A percentile compares a stretch with the other conserved stretches of the same genome.
phyloP scores from a whole-genome alignment of 768 basidiomycete species.

The Tricholoma sp. region DNA sequence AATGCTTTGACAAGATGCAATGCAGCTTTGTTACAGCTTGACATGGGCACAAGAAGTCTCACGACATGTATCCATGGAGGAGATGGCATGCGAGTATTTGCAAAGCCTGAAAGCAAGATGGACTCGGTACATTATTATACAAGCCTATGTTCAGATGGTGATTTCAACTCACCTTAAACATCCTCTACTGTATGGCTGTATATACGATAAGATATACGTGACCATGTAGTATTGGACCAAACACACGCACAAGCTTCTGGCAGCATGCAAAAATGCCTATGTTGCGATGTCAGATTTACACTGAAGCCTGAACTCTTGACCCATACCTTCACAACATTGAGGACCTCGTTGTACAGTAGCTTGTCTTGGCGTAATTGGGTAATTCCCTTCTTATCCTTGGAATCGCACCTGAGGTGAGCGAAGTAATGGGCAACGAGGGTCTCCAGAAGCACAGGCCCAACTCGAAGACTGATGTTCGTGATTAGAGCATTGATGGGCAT shows the following conservation, averaged over 20 bases:
- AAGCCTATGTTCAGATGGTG: background rate
- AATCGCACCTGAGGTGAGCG: slow-evolving; percentile 49
- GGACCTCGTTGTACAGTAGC: slow-evolving; percentile 76
- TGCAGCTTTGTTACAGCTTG: slow-evolving; percentile 74
- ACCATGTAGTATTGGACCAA: background rate
- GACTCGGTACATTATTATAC: background rate
- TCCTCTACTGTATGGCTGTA: slow-evolving; percentile 81
- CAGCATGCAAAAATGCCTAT: slow-evolving; percentile 71
- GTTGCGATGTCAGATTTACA: background rate
- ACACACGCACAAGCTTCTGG: slow-evolving; percentile 50
- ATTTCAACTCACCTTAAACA: slow-evolving; percentile 44
- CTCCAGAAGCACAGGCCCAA: slow-evolving; percentile 70
- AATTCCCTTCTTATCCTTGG: slow-evolving; percentile 29
- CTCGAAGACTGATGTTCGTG: slow-evolving; percentile 53
- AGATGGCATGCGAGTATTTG: slow-evolving; percentile 77
- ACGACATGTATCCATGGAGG: slow-evolving; percentile 81
- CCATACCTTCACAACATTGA: slow-evolving; percentile 67
- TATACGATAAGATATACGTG: background rate
- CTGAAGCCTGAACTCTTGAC: background rate
- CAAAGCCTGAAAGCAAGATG: slow-evolving; percentile 41
- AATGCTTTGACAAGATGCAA: slow-evolving; percentile 66
- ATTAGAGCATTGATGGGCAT: slow-evolving; percentile 51
- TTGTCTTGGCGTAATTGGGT: slow-evolving; percentile 64
- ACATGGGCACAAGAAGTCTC: slow-evolving; percentile 66
- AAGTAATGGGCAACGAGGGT: slow-evolving; percentile 87